These are phyloP conservation scores for Neospermospora avenae DNA, from an alignment of 2,329 filamentous ascomycete genomes.

Conservation along the genomic window DNA sequence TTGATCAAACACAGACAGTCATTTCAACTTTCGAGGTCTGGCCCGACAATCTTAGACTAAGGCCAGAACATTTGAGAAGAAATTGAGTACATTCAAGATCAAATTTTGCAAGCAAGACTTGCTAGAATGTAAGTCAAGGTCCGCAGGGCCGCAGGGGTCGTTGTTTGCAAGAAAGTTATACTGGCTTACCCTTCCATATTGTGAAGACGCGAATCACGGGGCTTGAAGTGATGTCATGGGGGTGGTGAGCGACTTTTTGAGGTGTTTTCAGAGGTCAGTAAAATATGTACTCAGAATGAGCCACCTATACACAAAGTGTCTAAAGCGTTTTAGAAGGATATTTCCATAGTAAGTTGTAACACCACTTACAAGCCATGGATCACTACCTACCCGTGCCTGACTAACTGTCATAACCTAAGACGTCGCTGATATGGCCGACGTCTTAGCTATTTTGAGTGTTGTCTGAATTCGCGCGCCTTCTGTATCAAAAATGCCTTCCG, in stretches of 20 bases:
- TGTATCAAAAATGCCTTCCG: constrained; percentile 15
- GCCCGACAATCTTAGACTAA: no score
- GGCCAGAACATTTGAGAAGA: no score
- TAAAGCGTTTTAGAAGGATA: no score
- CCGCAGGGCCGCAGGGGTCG: no score
- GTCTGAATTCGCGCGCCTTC: neutral
- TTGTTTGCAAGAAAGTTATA: neutral
- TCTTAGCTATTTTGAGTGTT: neutral
- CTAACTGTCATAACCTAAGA: no score
- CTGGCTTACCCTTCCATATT: neutral
- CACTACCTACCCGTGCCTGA: no score
- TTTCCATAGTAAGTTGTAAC: no score
- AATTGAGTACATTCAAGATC: no score
- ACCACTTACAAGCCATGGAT: no score
- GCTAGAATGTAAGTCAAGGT: no score
- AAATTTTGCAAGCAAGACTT: no score
- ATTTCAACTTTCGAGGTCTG: neutral
- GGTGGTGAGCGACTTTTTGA: neutral
- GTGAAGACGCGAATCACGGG: neutral
- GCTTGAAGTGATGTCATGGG: neutral
- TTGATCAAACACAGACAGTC: neutral
- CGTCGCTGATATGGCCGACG: neutral
- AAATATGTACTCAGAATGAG: no score
- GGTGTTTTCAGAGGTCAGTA: neutral
- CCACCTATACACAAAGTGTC: neutral